Evolutionary conservation across 306 rosid genomes (phyloP).

Genomic region (Cajanus cajan): DNA sequence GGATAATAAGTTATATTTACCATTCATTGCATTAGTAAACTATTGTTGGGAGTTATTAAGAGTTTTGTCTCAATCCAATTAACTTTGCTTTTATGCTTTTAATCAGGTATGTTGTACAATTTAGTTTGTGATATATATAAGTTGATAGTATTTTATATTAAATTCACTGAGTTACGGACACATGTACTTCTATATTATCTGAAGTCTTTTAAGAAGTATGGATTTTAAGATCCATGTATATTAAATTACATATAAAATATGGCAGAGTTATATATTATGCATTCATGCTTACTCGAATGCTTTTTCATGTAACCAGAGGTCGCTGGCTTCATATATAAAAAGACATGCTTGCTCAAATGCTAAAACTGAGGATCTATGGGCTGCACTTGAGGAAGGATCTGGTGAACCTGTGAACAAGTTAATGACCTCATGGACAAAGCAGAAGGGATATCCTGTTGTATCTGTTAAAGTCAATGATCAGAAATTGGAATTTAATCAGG

Average conservation of each 20-base stretch:
- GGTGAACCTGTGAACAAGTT: slow-evolving; percentile 86
- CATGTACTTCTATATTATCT: not conserved
- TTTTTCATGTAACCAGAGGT: slow-evolving; percentile 59
- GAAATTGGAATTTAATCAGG: slow-evolving; percentile 88
- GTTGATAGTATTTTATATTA: not conserved
- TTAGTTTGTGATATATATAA: not conserved
- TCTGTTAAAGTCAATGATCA: slow-evolving; percentile 59
- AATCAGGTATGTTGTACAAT: not conserved
- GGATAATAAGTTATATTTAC: not conserved
- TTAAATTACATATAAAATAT: slow-evolving; percentile 12
- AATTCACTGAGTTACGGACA: not conserved
- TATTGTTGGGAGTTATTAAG: not conserved
- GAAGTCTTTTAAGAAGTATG: not conserved
- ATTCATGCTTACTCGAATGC: slow-evolving; percentile 2
- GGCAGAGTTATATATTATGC: slow-evolving; percentile 1
- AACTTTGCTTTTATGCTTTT: not conserved
- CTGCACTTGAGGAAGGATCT: slow-evolving; percentile 91
- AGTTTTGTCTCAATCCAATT: not conserved
- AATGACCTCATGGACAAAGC: slow-evolving; percentile 95
- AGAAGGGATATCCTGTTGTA: slow-evolving; percentile 89
- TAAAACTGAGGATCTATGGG: slow-evolving; percentile 94
- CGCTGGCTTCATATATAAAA: slow-evolving; percentile 86
- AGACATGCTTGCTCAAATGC: slow-evolving; percentile 76
- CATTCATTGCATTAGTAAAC: not conserved
- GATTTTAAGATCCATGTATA: not conserved